phyloP scores from a whole-genome alignment of 1,284 basidiomycete species.

The Somion occarium region DNA sequence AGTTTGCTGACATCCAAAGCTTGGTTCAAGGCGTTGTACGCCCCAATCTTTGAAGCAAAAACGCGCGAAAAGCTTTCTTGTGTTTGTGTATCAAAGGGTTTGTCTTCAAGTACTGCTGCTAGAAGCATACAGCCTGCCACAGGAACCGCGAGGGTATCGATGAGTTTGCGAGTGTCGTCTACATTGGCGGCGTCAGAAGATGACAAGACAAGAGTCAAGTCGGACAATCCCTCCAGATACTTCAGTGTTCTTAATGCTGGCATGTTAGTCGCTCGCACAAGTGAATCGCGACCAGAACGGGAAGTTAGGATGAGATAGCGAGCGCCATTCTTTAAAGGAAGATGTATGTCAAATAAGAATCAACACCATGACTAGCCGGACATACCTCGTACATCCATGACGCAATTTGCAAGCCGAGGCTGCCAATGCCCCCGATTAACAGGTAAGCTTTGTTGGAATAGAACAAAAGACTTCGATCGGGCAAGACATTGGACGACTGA shows the following conservation, averaged over 20 bases:
- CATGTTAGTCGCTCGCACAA: constrained; percentile 17
- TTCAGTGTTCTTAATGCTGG: constrained; percentile 23
- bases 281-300: constrained; percentile 26
- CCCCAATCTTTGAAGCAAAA: constrained; percentile 28
- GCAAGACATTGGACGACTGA: too few relatives aligned
- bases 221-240: constrained; percentile 26
- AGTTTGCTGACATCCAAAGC: constrained; percentile 20
- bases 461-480: neutral
- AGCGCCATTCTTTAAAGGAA: constrained; percentile 30
- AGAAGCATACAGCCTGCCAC: constrained; percentile 34
- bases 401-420: constrained; percentile 29
- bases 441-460: constrained; percentile 16
- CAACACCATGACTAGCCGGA: neutral
- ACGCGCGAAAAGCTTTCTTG: constrained; percentile 26
- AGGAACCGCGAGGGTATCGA: constrained; percentile 19
- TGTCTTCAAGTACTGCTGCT: constrained; percentile 28
- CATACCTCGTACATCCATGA: constrained; percentile 35
- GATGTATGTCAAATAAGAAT: neutral
- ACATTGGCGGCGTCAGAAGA: constrained; percentile 27
- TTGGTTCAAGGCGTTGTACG: constrained; percentile 22
- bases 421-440: constrained; percentile 19
- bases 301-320: constrained; percentile 34
- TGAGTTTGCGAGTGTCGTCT: constrained; percentile 15
- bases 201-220: constrained; percentile 25
- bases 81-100: constrained; percentile 27